A percentile compares a stretch with the other conserved stretches of the same genome.
Conservation (phyloP, 2,329 filamentous ascomycete species). For the Penicillium decumbens region DNA sequence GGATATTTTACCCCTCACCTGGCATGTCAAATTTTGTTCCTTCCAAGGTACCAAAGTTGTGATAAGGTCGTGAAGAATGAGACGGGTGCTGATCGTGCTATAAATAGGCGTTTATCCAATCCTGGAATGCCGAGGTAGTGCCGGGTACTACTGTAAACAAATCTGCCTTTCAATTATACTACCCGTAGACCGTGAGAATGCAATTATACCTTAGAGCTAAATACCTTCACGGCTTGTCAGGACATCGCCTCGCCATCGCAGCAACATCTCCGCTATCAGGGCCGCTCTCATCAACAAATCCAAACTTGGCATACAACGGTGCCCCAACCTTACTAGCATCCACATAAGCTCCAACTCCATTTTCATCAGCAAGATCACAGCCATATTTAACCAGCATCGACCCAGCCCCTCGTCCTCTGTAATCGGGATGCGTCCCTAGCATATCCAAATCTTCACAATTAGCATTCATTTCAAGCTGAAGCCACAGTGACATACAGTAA, state of each 20-base stretch:
- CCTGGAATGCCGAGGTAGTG: not conserved
- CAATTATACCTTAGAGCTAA: not conserved
- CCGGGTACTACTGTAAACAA: not conserved
- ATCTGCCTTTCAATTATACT: too few relatives aligned
- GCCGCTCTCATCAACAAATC: slow-evolving; percentile 35
- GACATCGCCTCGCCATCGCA: slow-evolving; percentile 10
- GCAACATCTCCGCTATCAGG: not conserved
- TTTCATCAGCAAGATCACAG: slow-evolving; percentile 35
- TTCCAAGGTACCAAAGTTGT: too few relatives aligned
- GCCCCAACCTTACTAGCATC: slow-evolving; percentile 37
- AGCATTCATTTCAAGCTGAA: not conserved
- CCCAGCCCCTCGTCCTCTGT: slow-evolving; percentile 41
- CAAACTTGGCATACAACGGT: slow-evolving; percentile 38
- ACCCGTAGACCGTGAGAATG: not conserved
- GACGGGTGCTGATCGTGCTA: not conserved
- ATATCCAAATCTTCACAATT: slow-evolving; percentile 32
- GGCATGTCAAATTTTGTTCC: not conserved
- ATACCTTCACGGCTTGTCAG: not conserved
- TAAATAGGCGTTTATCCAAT: not conserved
- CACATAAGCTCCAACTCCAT: slow-evolving; percentile 36
- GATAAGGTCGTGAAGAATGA: not conserved
- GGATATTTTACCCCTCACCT: not conserved
- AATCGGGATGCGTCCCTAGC: slow-evolving; percentile 42
- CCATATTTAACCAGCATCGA: slow-evolving; percentile 39
- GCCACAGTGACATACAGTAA: slow-evolving; percentile 22